Conservation (phyloP, 2,329 filamentous ascomycete species). For the Fusarium armeniacum region DNA sequence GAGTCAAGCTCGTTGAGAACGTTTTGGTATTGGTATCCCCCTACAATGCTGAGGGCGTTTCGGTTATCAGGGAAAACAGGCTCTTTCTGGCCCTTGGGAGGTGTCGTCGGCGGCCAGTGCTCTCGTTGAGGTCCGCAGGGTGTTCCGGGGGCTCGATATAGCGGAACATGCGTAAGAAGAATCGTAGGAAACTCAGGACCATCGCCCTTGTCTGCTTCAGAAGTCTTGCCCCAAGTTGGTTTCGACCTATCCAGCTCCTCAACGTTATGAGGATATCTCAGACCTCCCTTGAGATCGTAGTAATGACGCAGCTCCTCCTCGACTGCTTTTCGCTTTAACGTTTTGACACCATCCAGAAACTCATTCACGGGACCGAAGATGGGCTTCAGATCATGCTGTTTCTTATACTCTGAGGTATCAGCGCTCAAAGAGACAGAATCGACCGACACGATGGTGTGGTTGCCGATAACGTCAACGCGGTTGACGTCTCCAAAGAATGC, state of each 20-base stretch:
- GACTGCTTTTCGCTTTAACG: constrained; percentile 75
- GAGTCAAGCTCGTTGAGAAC: constrained; percentile 85
- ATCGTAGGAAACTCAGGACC: constrained; percentile 83
- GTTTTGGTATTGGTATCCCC: constrained; percentile 97
- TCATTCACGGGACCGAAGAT: constrained; percentile 83
- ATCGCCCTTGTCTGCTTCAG: constrained; percentile 59
- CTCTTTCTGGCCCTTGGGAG: constrained; percentile 68
- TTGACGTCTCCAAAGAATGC: constrained; percentile 94
- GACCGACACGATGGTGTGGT: constrained; percentile 94
- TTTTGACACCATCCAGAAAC: constrained; percentile 78
- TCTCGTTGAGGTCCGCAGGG: constrained; percentile 91
- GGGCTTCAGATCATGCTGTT: constrained; percentile 65
- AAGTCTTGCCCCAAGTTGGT: constrained; percentile 32
- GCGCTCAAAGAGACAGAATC: constrained; percentile 92
- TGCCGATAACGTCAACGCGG: constrained; percentile 89
- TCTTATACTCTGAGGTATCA: constrained; percentile 65
- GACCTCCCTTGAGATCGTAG: constrained; percentile 70
- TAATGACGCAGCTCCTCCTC: constrained; percentile 76
- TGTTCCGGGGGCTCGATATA: constrained; percentile 85
- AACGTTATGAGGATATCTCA: constrained; percentile 70
- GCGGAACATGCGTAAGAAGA: constrained; percentile 89
- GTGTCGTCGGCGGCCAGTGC: constrained; percentile 79
- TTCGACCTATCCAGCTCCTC: constrained; percentile 69
- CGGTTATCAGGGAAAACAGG: constrained; percentile 73
- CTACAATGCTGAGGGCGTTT: constrained; percentile 82